Percentiles rank a stretch among this genome's conserved stretches.
Conservation (phyloP, 2,329 filamentous ascomycete genomes). For the Trichoderma breve region DNA sequence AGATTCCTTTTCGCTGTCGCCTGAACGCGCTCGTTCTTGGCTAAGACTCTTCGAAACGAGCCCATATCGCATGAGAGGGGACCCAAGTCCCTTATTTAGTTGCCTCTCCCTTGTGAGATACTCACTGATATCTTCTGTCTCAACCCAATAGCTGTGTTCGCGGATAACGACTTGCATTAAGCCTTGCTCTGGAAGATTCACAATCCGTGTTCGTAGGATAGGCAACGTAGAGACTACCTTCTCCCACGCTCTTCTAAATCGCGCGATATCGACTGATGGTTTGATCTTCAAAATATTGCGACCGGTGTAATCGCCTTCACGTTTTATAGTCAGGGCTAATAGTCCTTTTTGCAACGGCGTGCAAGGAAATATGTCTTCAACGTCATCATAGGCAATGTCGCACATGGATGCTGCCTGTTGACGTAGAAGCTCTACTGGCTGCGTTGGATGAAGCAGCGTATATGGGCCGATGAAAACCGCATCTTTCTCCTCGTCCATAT, state of each 20-base stretch:
- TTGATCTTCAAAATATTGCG: not conserved
- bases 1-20: not conserved
- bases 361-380: constrained; percentile 14
- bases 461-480: not conserved
- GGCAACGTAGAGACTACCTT: not conserved
- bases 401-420: constrained; percentile 6
- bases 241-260: constrained; percentile 1
- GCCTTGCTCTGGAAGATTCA: not conserved
- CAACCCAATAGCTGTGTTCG: not conserved
- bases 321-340: not conserved
- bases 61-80: not conserved
- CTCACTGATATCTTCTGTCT: not conserved
- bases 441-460: not conserved
- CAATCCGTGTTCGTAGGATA: constrained; percentile 11
- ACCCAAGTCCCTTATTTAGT: not conserved
- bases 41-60: not conserved
- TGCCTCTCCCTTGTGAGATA: not conserved
- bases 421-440: not conserved
- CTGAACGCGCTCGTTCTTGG: not conserved
- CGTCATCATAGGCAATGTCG: not conserved
- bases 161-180: constrained; percentile 8
- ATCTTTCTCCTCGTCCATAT: not conserved
- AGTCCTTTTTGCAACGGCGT: constrained; percentile 8
- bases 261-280: not conserved
- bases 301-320: not conserved